A percentile compares a stretch with the other conserved stretches of the same genome.
phyloP scores from a whole-genome alignment of 2,329 filamentous ascomycete genomes.

The Bipolaris zeicola region DNA sequence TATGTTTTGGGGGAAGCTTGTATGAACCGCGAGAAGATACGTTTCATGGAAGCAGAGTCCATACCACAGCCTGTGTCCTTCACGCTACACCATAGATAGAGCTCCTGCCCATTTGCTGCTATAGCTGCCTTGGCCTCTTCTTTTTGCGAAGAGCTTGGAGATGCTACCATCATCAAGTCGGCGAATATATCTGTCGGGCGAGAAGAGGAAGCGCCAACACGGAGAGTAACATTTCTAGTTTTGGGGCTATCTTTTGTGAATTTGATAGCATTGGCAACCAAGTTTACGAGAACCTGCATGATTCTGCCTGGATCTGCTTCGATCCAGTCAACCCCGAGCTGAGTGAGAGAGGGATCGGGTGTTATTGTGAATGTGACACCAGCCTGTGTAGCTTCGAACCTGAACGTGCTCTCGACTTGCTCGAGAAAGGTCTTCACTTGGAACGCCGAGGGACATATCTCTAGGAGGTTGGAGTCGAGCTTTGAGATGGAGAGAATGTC shows the following conservation, averaged over 20 bases:
- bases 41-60: constrained; percentile 4
- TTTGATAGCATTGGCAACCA: constrained; percentile 41
- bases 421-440: constrained; percentile 22
- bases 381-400: constrained; percentile 21
- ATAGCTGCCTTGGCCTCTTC: not conserved
- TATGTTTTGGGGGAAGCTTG: constrained; percentile 34
- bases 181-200: constrained; percentile 1
- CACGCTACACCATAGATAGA: constrained; percentile 10
- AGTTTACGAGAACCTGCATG: constrained; percentile 33
- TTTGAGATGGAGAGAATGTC: constrained; percentile 25
- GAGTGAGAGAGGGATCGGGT: constrained; percentile 14
- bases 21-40: constrained; percentile 31
- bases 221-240: constrained; percentile 21
- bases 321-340: constrained; percentile 16
- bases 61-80: constrained; percentile 10
- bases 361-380: constrained; percentile 13
- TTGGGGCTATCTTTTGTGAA: constrained; percentile 27
- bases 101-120: not conserved
- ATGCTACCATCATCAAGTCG: constrained; percentile 5
- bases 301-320: constrained; percentile 18
- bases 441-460: constrained; percentile 22
- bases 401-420: constrained; percentile 26
- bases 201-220: not conserved
- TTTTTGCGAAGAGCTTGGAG: not conserved
- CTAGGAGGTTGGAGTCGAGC: constrained; percentile 24